Base-by-base conservation (phyloP, 2,329 filamentous ascomycete genomes). In the Botryosphaeria dothidea region DNA sequence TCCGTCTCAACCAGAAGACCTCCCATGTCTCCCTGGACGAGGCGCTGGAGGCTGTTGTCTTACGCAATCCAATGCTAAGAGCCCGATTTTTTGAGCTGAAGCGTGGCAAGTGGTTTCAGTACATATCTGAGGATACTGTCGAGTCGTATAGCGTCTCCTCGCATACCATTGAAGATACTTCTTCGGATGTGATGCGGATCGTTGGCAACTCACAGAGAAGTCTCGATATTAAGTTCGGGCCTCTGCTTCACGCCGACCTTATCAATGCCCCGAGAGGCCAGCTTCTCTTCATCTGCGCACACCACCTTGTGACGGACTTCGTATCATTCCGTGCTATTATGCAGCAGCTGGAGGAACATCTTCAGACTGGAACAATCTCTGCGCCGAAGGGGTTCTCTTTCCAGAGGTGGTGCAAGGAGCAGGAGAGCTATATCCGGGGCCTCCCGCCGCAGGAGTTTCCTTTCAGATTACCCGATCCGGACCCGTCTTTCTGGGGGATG, bases 181-280 rank as follows among this genome's bases (percentile, higher is more conserved):
- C 58, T 8, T 48, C 41, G 15, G 58, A 62, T 2, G 9, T 62
- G 11, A 62, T 62, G 58, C 58, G 17, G 1, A 62, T 51, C 31
- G 29, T 62, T 25, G 48, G 31, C 15, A 15, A 41, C 6, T 23
- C 58, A 1, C 74, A 78, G 63, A 68, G 70, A 0, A 71, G 71
- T 2, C 67, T 79, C 6, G 68, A 78, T 43, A 73, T 79, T 36
- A 66, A 69, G 6, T 64, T 68, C 23, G 77, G 78, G 0, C 77
- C 81, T 1, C 68, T 81, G 0, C 70, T 83, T 34, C 77, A 78
- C 0, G 73, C 79, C 3, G 79, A 83, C 61, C 66, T 82, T 9
- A 79, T 83, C 65, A 67, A 76, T 5, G 65, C 78, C 3, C 67
- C 77, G 41, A 73, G 25, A 4, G 49, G 54, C 21, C 36, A 45